Evolutionary conservation across 129 eudicot species (phyloP), one percentile per base, ranked within the genome.

Genomic region (Ambrosia trifida): DNA sequence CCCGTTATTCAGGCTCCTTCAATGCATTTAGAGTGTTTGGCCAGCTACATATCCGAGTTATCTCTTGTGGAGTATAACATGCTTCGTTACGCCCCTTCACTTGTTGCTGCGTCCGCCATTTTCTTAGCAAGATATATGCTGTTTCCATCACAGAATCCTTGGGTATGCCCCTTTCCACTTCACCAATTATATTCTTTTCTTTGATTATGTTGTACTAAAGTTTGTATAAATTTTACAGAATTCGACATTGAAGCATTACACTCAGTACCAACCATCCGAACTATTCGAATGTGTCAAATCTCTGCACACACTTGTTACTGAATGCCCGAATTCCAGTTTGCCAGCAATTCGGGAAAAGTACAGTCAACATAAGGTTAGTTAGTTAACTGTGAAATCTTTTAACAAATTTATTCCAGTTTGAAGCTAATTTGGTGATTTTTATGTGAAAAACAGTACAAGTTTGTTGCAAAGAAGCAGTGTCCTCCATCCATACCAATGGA

Each of bases 331-430:
- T 78, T 87, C 97, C 16, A 81, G 82, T 75, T 75, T 94, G 73
- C 97, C 97, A n/a, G 99, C 99, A 49, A 79, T 94, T 43, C 80
- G 99, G 67, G 97, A 94, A 82, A 94, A 94, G 77, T 94, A 94
- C 81, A 87, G 91, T 49, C 99, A 90, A 78, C 99, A 94, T 71
- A 94, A 94, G 95, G 97, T 93, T 51, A 11, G 97, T 93, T 51
- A 11, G 73, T 28, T 56, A 33, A 41, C 11, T 13, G 24, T 52
- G 49, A 28, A 28, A 10, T 56, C 5, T 2, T 35, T 60, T 14
- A 24, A 76, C 68, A 44, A 7, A 13, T 35, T 4, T 72, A 10
- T 38, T 1, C 28, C n/a, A n/a, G 41, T 18, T 45, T 59, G 3
- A 3, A 14, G 30, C 19, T 68, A 43, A 59, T 50, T 12, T 52